Conservation (phyloP, 1,139 yeast species). For the Saccharomycopsis crataegensis region DNA sequence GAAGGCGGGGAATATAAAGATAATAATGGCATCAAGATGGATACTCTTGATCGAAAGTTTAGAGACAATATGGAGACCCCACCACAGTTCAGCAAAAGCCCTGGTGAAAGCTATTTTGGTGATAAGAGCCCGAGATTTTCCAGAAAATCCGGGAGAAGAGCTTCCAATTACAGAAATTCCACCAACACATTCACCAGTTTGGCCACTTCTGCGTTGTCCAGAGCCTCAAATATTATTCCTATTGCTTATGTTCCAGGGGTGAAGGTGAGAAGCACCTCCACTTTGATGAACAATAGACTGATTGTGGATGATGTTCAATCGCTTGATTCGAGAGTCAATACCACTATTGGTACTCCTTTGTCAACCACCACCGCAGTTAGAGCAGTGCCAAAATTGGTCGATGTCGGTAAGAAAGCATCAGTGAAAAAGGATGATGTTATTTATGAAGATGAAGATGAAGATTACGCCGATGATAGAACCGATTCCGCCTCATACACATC, state of each 20-base stretch:
- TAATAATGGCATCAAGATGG: not conserved
- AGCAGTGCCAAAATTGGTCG: slow-evolving; percentile 62
- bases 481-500: slow-evolving; percentile 3
- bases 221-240: slow-evolving; percentile 86
- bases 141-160: slow-evolving; percentile 2
- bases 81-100: not conserved
- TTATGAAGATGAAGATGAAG: slow-evolving; percentile 8
- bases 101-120: slow-evolving; percentile 1
- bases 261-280: slow-evolving; percentile 39
- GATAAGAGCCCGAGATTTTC: not conserved
- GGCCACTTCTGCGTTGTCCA: slow-evolving; percentile 60
- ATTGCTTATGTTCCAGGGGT: slow-evolving; percentile 94
- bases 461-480: not conserved
- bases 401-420: slow-evolving; percentile 28
- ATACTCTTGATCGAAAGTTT: not conserved
- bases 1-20: slow-evolving; percentile 12
- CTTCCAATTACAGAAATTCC: slow-evolving; percentile 8
- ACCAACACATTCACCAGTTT: slow-evolving; percentile 22
- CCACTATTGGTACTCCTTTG: slow-evolving; percentile 26
- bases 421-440: not conserved
- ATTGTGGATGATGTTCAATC: slow-evolving; percentile 8
- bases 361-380: slow-evolving; percentile 59
- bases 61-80: not conserved
- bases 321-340: slow-evolving; percentile 15
- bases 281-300: slow-evolving; percentile 13